Base-by-base conservation (phyloP, 495 filamentous ascomycete genomes). In the Aspergillus diversus region DNA sequence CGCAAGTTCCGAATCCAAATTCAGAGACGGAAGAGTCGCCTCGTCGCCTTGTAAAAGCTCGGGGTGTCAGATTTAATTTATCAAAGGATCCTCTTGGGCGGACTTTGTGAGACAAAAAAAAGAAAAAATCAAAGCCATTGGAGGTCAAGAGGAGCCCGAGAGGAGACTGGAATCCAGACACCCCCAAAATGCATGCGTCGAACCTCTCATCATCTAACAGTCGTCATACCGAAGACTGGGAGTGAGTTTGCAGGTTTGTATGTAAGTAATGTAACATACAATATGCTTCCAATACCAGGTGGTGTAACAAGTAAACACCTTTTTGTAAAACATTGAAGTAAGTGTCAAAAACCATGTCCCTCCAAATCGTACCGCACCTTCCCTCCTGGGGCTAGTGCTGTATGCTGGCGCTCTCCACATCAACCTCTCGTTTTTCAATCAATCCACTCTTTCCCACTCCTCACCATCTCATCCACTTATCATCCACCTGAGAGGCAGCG, bases 191-290 rank as follows among this genome's bases (percentile, higher is more conserved):
- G 47, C 21, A 34, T 55, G 54, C 37, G 2, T 27, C 2, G 21
- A 27, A 27, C 21, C 21, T 27, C 21, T 27, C 21, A 27, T 27
- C 21, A 27, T 2, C 21, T 27, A 27, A 27, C 21, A 27, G 21
- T 27, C 21, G 21, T 27, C 39, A 43, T 43, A 43, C 8, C 39
- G 39, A 43, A 43, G 3, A 43, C 39, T 3, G 39, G 15, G 39
- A 43, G 39, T 9, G 12, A 27, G 47, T 27, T 17, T 17, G 47
- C 9, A 11, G 17, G 21, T 21, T 27, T 27, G 27, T 34, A 13
- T 33, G 57, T 57, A 57, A 32, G 55, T 59, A 59, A 50, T 59
- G 57, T 59, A 59, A 59, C 57, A 50, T 50, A 47, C 56, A 12
- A 31, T 11, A 6, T 8, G 11, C 27, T n/a, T 17, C 17, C 31